Percentiles rank a stretch among this genome's conserved stretches.
Evolutionary conservation across 1,284 basidiomycete genomes (phyloP).

Genomic region (Pulchroboletus neoregius): DNA sequence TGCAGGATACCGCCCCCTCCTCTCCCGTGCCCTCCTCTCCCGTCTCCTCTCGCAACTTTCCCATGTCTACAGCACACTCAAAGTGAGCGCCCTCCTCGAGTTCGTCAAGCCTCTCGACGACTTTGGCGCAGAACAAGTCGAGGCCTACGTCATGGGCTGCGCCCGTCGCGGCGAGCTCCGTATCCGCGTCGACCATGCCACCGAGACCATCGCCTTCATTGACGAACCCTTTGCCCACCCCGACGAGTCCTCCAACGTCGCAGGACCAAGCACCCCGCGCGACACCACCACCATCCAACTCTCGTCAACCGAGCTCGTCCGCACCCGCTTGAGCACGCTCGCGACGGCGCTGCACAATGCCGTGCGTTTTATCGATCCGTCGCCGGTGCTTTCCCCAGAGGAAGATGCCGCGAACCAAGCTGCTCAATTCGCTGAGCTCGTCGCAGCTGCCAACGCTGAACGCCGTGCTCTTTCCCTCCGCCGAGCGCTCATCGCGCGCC

Average conservation of each 20-base stretch:
- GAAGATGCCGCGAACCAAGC: constrained; percentile 56
- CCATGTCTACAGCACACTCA: constrained; percentile 91
- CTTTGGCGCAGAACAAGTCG: constrained; percentile 76
- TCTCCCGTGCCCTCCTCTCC: constrained; percentile 90
- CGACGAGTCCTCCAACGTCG: constrained; percentile 36
- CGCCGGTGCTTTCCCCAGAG: constrained; percentile 39
- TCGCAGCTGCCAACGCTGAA: constrained; percentile 62
- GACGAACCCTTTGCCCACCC: constrained; percentile 64
- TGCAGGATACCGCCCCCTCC: constrained; percentile 82
- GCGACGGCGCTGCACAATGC: constrained; percentile 74
- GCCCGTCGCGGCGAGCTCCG: constrained; percentile 86
- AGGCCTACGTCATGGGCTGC: constrained; percentile 91
- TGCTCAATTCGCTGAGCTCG: constrained; percentile 50
- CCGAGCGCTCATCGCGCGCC: constrained; percentile 79
- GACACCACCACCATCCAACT: constrained; percentile 53
- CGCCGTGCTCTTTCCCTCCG: constrained; percentile 75
- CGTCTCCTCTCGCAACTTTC: constrained; percentile 93
- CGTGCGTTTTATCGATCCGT: constrained; percentile 49
- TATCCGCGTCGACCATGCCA: constrained; percentile 88
- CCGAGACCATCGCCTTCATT: constrained; percentile 82
- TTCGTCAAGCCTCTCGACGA: constrained; percentile 73
- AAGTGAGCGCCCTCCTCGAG: constrained; percentile 70
- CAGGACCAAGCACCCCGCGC: constrained; percentile 18
- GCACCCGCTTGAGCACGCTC: constrained; percentile 73
- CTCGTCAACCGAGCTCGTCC: constrained; percentile 64